These are phyloP conservation scores for Ceratocystis variospora DNA, from an alignment of 2,329 filamentous ascomycete genomes.

Conservation along the genomic window DNA sequence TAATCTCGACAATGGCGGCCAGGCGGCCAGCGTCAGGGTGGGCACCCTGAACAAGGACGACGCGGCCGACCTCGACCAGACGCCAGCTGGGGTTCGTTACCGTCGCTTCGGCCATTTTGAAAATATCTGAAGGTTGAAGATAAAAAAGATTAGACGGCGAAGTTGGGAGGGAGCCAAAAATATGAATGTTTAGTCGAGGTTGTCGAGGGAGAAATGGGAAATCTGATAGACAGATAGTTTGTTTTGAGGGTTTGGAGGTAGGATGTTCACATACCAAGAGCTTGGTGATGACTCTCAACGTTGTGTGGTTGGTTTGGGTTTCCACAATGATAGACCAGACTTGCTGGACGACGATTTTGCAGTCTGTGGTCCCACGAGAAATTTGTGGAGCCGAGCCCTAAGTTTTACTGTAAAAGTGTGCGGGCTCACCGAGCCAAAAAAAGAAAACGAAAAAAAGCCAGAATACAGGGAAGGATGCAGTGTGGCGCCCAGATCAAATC, in stretches of 20 bases:
- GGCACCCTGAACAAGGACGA: conserved; percentile 74
- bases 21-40: conserved; percentile 74
- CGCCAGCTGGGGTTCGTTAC: conserved; percentile 79
- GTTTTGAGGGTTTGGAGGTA: conserved; percentile 16
- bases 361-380: conserved; percentile 16
- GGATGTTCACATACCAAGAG: conserved; percentile 20
- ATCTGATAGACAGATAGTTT: neutral
- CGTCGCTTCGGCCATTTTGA: conserved; percentile 67
- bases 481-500: neutral
- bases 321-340: conserved; percentile 19
- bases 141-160: conserved; percentile 20
- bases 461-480: neutral
- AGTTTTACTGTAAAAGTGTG: conserved; percentile 17
- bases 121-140: conserved; percentile 25
- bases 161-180: conserved; percentile 8
- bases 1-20: conserved; percentile 94
- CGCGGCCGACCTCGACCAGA: conserved; percentile 95
- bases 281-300: conserved; percentile 20
- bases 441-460: neutral
- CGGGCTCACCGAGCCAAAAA: conserved; percentile 11
- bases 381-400: conserved; percentile 19
- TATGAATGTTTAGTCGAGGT: conserved; percentile 19
- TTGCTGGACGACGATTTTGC: conserved; percentile 19
- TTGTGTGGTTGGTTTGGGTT: conserved; percentile 20
- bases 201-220: conserved; percentile 4